phyloP scores from a whole-genome alignment of 2,329 filamentous ascomycete genomes.

The Arthrocladium fulminans region DNA sequence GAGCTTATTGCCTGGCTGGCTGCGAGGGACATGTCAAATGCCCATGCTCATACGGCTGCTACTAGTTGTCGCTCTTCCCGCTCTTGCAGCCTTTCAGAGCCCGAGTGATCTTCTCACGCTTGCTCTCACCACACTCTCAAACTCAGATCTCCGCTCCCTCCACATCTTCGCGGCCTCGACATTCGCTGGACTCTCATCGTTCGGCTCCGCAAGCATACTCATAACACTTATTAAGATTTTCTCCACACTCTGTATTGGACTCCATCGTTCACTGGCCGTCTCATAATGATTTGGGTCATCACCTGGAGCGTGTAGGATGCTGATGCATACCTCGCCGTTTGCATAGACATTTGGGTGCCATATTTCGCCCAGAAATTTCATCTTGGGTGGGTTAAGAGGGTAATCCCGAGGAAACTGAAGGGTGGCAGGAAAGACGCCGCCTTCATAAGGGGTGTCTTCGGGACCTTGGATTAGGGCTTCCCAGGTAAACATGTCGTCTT shows the following conservation, averaged over 20 bases:
- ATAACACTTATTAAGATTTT: conserved; percentile 96
- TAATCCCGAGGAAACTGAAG: conserved; percentile 94
- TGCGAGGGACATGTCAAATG: neutral
- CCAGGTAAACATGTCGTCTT: conserved; percentile 95
- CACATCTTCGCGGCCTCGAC: conserved; percentile 96
- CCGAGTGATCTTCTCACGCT: conserved; percentile 73
- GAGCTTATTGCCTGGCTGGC: too few relatives aligned
- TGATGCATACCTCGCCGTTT: conserved; percentile 89
- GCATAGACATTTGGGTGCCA: conserved; percentile 97
- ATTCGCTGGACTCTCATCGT: conserved; percentile 93
- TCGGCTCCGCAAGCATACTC: conserved; percentile 96
- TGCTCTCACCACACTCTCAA: conserved; percentile 75
- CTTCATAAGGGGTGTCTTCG: conserved; percentile 91
- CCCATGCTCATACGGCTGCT: neutral
- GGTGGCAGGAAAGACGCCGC: conserved; percentile 89
- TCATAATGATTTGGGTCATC: conserved; percentile 99
- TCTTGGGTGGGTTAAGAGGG: conserved; percentile 87
- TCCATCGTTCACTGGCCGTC: conserved; percentile 90
- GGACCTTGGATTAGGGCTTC: conserved; percentile 93
- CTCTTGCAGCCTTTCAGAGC: conserved; percentile 31
- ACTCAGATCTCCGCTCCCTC: conserved; percentile 73
- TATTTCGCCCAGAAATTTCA: conserved; percentile 89
- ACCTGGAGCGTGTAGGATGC: conserved; percentile 91
- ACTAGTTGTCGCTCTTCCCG: neutral
- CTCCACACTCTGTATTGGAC: conserved; percentile 91